Evolutionary conservation across 257 asterid genomes (phyloP).

Genomic region (Solanum gandarillasii): DNA sequence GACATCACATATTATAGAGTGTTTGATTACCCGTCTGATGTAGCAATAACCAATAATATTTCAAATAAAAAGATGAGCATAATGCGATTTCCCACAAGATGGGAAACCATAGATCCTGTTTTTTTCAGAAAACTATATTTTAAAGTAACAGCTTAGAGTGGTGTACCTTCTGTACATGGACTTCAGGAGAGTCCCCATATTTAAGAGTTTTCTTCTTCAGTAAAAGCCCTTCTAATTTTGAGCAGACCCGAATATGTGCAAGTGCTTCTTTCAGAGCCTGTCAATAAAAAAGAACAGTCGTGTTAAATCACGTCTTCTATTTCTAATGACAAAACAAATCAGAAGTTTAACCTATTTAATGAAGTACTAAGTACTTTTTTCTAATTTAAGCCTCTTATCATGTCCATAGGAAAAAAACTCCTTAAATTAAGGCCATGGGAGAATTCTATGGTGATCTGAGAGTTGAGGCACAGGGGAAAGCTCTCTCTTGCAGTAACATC

Average conservation of each 20-base stretch:
- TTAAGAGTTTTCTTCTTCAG: slow-evolving; percentile 68
- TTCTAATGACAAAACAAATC: slow-evolving; percentile 7
- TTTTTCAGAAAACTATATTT: neutral
- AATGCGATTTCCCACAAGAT: neutral
- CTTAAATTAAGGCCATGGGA: neutral
- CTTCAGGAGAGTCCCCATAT: slow-evolving; percentile 70
- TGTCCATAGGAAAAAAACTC: neutral
- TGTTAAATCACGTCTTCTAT: neutral
- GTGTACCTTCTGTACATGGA: slow-evolving; percentile 79
- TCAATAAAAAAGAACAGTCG: slow-evolving; percentile 2
- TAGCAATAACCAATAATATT: neutral
- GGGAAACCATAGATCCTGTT: neutral
- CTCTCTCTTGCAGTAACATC: neutral
- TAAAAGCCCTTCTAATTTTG: slow-evolving; percentile 75
- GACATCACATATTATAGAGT: neutral
- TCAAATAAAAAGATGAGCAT: neutral
- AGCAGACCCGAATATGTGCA: slow-evolving; percentile 75
- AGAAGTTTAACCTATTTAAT: neutral
- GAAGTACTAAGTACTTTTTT: neutral
- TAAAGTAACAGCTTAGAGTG: neutral
- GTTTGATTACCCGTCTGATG: neutral
- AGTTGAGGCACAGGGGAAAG: neutral
- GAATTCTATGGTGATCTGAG: neutral
- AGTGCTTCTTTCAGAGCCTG: slow-evolving; percentile 80
- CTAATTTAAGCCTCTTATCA: neutral